Percentiles rank a stretch among this genome's conserved stretches.
Evolutionary conservation across 768 basidiomycete species (phyloP).

Genomic region (Lentinula sp.): DNA sequence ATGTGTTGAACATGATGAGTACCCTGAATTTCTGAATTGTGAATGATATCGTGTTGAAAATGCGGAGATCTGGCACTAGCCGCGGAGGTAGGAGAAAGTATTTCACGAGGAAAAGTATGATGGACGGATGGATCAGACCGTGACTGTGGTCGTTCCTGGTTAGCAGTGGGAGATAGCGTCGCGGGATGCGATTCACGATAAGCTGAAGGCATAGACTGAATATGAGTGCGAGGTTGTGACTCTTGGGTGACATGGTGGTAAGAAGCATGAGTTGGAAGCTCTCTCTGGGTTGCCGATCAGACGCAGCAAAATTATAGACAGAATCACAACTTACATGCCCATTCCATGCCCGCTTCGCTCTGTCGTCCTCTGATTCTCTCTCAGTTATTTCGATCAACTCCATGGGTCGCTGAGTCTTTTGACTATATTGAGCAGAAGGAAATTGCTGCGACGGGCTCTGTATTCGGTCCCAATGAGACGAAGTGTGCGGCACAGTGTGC

Average conservation of each 20-base stretch:
- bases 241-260: neutral
- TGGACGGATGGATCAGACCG: neutral
- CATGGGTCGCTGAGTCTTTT: neutral
- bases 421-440: neutral
- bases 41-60: slow-evolving; percentile 1
- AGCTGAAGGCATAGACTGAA: neutral
- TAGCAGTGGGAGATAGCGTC: neutral
- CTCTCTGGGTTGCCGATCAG: neutral
- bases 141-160: slow-evolving; percentile 1
- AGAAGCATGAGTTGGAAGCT: neutral
- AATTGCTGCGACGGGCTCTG: neutral
- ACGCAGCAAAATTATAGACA: neutral
- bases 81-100: neutral
- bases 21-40: neutral
- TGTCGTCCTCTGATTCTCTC: neutral
- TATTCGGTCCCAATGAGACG: neutral
- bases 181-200: neutral
- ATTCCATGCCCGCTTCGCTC: neutral
- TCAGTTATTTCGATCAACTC: neutral
- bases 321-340: neutral
- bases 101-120: neutral
- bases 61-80: neutral
- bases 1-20: neutral
- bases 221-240: neutral
- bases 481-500: neutral